Evolutionary conservation across 306 rosid species (phyloP), one percentile per base, ranked within the genome.

Genomic region (Inga leiocalycina): DNA sequence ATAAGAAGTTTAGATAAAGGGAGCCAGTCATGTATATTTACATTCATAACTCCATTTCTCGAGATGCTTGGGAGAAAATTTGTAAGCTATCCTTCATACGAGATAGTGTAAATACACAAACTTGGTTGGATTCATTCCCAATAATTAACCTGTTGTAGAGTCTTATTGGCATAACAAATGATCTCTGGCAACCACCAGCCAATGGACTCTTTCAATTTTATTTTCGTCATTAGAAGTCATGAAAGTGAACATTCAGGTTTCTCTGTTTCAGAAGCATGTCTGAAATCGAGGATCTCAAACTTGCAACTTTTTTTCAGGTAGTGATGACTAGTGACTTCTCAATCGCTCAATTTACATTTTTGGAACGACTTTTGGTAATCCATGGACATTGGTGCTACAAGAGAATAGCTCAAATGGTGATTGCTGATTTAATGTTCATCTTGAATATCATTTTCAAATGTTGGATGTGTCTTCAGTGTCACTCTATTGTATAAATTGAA

Each of bases 351-450:
- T 97, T 97, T 83, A 96, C 88, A 75, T 94, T 89, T 88, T 77
- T 97, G 88, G 99, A 97, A 92, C 91, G 99, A 89, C 99, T 97
- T 88, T 86, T 97, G 91, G 99, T 97, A 52, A 97, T 97, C 85
- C 99, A 97, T 74, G 99, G 99, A 82, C 98, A 97, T 82, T 97
- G 98, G 99, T 97, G 99, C 89, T 97, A 97, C 87, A 97, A 92
- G 91, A 89, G 99, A 91, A 97, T 97, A 81, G 99, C 98, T 51
- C 99, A 97, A 87, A 97, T 97, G 99, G 99, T 97, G 90, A 87
- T 79, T 67, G 44, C 59, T 78, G 54, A 56, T 56, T 32, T 13
- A 69, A 56, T 81, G 46, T 77, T 64, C 77, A 19, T 80, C 73
- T 74, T 81, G 35, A 46, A 82, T 66, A 43, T 83, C 54, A 74